Evolutionary conservation across 75 land plant genomes (phyloP), one percentile per base, ranked within the genome.

Genomic region (Cryptomeria japonica): DNA sequence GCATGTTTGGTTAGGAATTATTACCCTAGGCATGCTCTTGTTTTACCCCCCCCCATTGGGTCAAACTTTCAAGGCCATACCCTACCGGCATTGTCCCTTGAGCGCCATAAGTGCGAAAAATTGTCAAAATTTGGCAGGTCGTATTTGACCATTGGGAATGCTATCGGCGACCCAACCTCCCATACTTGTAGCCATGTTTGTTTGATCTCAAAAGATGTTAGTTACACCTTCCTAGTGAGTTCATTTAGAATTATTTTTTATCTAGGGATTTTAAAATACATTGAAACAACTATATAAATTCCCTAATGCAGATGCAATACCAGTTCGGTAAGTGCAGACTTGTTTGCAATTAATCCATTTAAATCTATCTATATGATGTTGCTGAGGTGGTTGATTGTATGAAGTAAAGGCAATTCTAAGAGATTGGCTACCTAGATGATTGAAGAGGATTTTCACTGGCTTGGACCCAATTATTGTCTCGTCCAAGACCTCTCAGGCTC

Each of bases 381-480:
- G 70, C 25, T 38, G 77, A 34, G 77, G 77, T 1, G 77, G 77
- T 2, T 14, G 77, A 75, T 75, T 32, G 77, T 14, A 3, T 31
- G 14, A 13, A 75, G 3, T 0, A 34, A 3, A 38, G 13, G 77
- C 15, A 15, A 3, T 16, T 78, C 47, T 86, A 6, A 72, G 84
- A 13, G 85, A 85, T 79, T 85, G 90, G 7, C 90, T 84, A 38
- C 87, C 90, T 16, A 91, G 91, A 34, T 92, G 84, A 79, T 92
- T 92, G 78, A 88, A 92, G 39, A 90, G 92, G 12, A 92, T 90
- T 87, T 91, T 92, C 49, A 92, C 89, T 25, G 85, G 80, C 77
- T 77, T 88, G 4, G 90, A 92, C 3, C 88, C 86, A 22, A 92
- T 84, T 77, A 87, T 77, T 18, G 84, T 32, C 18, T 90, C 90